Percentiles rank a stretch among this genome's conserved stretches.
Evolutionary conservation across 208 protist genomes (phyloP).

Genomic region (Herpetomonas tarakana): DNA sequence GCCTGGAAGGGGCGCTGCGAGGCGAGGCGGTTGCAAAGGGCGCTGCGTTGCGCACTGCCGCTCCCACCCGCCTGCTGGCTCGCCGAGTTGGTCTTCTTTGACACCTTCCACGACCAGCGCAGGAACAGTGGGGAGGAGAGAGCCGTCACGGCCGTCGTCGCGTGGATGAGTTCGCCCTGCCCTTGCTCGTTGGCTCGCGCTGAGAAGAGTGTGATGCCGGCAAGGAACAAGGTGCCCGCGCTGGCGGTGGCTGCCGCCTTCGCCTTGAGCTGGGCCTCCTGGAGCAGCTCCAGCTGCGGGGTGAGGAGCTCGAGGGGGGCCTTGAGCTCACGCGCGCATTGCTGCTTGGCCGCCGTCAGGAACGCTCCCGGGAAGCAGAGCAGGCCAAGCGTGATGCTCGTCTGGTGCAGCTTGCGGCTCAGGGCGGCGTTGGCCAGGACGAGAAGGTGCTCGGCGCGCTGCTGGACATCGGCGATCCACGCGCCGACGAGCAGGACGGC

Average conservation of each 20-base stretch:
- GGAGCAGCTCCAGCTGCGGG: constrained; percentile 59
- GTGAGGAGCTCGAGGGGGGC: constrained; percentile 93
- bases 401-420: constrained; percentile 15
- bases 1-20: constrained; percentile 18
- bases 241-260: neutral
- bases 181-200: constrained; percentile 38
- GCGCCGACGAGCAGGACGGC: constrained; percentile 34
- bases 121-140: constrained; percentile 32
- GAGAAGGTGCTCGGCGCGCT: constrained; percentile 48
- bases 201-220: constrained; percentile 50
- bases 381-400: constrained; percentile 89
- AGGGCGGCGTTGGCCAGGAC: constrained; percentile 44
- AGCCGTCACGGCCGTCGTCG: constrained; percentile 13
- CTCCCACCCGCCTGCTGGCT: neutral
- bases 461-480: constrained; percentile 68
- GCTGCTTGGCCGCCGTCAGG: constrained; percentile 97
- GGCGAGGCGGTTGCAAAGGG: constrained; percentile 12
- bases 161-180: constrained; percentile 37
- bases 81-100: too few species aligned
- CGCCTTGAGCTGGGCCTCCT: neutral
- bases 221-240: constrained; percentile 15
- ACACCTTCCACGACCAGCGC: constrained; percentile 36
- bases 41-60: constrained; percentile 22
- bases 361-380: constrained; percentile 96
- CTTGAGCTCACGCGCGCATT: constrained; percentile 71